Conservation (phyloP, 1,139 yeast genomes). For the Meyerozyma elateridarum region DNA sequence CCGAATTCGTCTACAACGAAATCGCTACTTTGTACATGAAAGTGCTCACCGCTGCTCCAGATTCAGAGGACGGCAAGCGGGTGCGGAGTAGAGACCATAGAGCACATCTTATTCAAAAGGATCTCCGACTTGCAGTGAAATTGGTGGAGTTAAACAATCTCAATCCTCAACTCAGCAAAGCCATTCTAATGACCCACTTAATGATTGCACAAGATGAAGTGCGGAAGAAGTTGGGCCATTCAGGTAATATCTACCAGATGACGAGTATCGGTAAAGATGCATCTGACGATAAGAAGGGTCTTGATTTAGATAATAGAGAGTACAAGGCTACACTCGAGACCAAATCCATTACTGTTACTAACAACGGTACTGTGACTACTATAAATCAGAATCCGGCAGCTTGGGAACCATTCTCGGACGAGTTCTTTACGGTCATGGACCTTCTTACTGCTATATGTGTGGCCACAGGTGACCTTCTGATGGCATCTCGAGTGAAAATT, state of each 20-base stretch:
- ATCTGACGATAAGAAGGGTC: no score
- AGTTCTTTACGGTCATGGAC: conserved; percentile 70
- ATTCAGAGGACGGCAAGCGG: conserved; percentile 18
- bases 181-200: conserved; percentile 59
- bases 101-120: conserved; percentile 66
- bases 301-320: conserved; percentile 7
- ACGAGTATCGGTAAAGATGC: conserved; percentile 3
- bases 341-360: conserved; percentile 17
- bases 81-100: conserved; percentile 28
- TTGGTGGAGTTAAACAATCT: conserved; percentile 52
- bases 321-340: conserved; percentile 15
- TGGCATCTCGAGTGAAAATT: conserved; percentile 60
- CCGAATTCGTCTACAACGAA: conserved; percentile 62
- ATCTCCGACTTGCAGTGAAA: conserved; percentile 63
- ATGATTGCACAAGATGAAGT: conserved; percentile 63
- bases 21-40: conserved; percentile 59
- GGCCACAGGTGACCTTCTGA: conserved; percentile 59
- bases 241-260: conserved; percentile 7
- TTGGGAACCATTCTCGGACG: conserved; percentile 73
- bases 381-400: conserved; percentile 39
- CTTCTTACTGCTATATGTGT: conserved; percentile 63
- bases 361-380: conserved; percentile 16
- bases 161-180: conserved; percentile 52
- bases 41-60: conserved; percentile 40
- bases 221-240: conserved; percentile 13